A percentile compares a stretch with the other conserved stretches of the same genome.
These are phyloP conservation scores for Eucalyptus victrix DNA, from an alignment of 345 rosid species.

Conservation along the genomic window DNA sequence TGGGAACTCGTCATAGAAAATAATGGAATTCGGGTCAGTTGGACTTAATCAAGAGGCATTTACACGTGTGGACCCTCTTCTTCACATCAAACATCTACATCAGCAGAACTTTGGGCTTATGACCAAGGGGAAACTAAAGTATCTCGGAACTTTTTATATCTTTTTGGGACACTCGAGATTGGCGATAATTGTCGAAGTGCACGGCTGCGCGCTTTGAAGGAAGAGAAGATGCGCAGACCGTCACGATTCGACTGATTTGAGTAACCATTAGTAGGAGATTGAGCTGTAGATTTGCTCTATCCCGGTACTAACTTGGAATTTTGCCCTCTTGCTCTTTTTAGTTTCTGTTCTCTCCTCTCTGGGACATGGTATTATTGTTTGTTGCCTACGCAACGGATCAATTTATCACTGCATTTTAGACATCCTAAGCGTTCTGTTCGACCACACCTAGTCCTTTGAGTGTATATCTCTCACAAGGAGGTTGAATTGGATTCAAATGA, in stretches of 20 bases:
- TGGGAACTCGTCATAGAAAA: neutral
- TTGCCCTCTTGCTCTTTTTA: neutral
- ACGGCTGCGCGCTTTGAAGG: neutral
- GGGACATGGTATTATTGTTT: neutral
- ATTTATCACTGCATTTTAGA: neutral
- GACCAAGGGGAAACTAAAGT: neutral
- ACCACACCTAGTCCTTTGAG: neutral
- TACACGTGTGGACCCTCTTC: neutral
- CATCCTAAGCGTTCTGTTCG: neutral
- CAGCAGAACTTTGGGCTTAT: neutral
- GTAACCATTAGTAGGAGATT: neutral
- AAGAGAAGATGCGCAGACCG: neutral
- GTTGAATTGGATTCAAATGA: neutral
- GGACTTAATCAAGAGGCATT: neutral
- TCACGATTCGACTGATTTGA: neutral
- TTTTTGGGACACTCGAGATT: neutral
- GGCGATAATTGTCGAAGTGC: neutral
- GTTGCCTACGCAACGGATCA: neutral
- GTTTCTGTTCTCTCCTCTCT: neutral
- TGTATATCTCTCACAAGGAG: neutral
- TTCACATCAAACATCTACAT: neutral
- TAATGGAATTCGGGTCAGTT: neutral
- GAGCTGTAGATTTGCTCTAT: neutral
- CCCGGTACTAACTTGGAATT: neutral
- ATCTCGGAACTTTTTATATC: neutral